Percentiles rank a stretch among this genome's conserved stretches.
Evolutionary conservation across 2,329 filamentous ascomycete genomes (phyloP).

Genomic region (Coleophoma crateriformis): DNA sequence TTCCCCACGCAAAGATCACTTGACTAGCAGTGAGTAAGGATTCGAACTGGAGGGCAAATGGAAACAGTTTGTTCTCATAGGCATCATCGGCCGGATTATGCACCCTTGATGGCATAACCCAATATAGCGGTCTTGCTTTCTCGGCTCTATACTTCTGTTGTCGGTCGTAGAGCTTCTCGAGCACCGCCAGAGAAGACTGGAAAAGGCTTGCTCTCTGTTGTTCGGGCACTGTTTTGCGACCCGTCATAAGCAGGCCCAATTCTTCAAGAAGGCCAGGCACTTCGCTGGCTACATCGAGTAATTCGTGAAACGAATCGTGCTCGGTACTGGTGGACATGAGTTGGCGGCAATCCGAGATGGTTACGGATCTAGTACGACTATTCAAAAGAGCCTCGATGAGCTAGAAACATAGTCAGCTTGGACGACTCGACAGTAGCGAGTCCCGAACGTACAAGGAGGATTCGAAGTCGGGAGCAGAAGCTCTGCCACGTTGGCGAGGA

Average conservation of each 20-base stretch:
- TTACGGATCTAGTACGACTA: no score
- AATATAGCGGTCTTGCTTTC: background rate
- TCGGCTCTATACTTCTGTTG: background rate
- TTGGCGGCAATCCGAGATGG: no score
- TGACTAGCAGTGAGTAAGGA: background rate
- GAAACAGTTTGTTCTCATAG: conserved; percentile 3
- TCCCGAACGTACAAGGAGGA: background rate
- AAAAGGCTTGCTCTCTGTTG: background rate
- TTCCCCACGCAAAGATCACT: conserved; percentile 1
- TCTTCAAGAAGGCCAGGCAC: no score
- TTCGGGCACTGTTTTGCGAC: no score
- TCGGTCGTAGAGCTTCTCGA: background rate
- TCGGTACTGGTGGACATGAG: no score
- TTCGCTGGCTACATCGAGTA: no score
- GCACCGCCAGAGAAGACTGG: background rate
- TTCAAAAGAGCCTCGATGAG: no score
- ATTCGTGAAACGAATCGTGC: no score
- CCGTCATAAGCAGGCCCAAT: no score
- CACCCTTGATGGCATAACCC: conserved; percentile 1
- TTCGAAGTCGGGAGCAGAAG: conserved; percentile 1
- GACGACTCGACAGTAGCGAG: no score
- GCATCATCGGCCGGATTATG: conserved; percentile 4
- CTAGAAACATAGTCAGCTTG: no score
- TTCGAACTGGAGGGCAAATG: conserved; percentile 4
- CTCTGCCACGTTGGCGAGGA: background rate